These are phyloP conservation scores for Brassica hybrid DNA, from an alignment of 441 rosid genomes.

Conservation along the genomic window DNA sequence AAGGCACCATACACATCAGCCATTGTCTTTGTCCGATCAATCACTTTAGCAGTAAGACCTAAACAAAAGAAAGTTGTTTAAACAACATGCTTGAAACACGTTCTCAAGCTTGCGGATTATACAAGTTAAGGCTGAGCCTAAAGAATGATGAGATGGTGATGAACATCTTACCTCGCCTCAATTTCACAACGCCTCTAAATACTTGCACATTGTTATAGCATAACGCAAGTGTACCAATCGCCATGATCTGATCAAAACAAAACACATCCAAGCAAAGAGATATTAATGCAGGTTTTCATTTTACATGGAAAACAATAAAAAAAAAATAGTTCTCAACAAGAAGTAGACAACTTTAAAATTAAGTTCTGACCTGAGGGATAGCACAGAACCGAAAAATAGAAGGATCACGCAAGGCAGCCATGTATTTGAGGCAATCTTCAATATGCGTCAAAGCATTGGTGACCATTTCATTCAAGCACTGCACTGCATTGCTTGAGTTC, in stretches of 20 bases:
- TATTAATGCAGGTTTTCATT: constrained; percentile 52
- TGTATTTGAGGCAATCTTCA: constrained; percentile 82
- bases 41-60: constrained; percentile 94
- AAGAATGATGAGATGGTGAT: too few species aligned
- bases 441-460: constrained; percentile 75
- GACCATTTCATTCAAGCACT: constrained; percentile 93
- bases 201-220: constrained; percentile 92
- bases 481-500: constrained; percentile 77
- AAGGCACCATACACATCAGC: constrained; percentile 91
- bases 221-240: constrained; percentile 88
- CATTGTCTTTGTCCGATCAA: constrained; percentile 81
- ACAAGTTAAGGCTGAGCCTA: too few species aligned
- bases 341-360: too few species aligned
- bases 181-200: constrained; percentile 88
- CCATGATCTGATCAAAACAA: constrained; percentile 73
- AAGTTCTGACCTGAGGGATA: constrained; percentile 95
- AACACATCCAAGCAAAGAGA: constrained; percentile 39
- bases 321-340: background rate
- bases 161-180: constrained; percentile 90
- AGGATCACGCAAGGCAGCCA: constrained; percentile 66
- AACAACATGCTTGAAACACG: background rate
- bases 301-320: too few species aligned
- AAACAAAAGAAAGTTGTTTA: constrained; percentile 17
- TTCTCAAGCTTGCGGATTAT: too few species aligned
- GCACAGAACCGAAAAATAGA: constrained; percentile 85